Base-by-base conservation (phyloP, 169 alveolate genomes). In the Plasmodium blacklocki region DNA sequence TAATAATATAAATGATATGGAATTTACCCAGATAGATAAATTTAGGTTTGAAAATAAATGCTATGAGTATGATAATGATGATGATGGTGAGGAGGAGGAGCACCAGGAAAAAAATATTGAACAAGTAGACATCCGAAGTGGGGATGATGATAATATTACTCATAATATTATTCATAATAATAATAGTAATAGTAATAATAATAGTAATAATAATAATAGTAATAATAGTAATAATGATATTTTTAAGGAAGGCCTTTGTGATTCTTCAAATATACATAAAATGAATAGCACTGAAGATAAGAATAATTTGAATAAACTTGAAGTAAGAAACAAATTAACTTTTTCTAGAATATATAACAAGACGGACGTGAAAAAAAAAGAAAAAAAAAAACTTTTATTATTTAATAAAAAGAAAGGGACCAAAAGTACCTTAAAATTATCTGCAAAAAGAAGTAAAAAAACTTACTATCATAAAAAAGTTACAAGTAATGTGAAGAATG, bases 401-500 rank as follows among this genome's bases (percentile, higher is more conserved):
- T 18, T 29, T 29, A 43, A 66, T 18, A 29, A 66, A 5, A 23
- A 66, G 11, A 21, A 2, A 9, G 21, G 54, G 43, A 39, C 8
- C 15, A n/a, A 19, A 68, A 18, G 26, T 15, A n/a, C 47, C 14
- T 14, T 56, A 12, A 18, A 56, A 18, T 12, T 19, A 6, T 21
- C 64, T 12, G n/a, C 8, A 56, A 56, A 56, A 18, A 21, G 19
- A 18, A 56, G 19, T 56, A 14, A 14, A 2, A 56, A 18, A 56
- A 56, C 21, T 1, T 54, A 2, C 54, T 76, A 63, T 23, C 50
- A 70, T 26, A 56, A 63, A 76, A 39, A 83, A 67, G 26, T 73
- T 32, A 56, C 56, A 66, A 80, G 63, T 66, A 80, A 68, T 67
- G 54, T 59, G 9, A 83, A 83, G 58, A 67, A 83, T 45, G 91